A percentile compares a stretch with the other conserved stretches of the same genome.
phyloP scores from a whole-genome alignment of 2,329 filamentous ascomycete genomes.

The Pseudocercospora pini-densiflorae region DNA sequence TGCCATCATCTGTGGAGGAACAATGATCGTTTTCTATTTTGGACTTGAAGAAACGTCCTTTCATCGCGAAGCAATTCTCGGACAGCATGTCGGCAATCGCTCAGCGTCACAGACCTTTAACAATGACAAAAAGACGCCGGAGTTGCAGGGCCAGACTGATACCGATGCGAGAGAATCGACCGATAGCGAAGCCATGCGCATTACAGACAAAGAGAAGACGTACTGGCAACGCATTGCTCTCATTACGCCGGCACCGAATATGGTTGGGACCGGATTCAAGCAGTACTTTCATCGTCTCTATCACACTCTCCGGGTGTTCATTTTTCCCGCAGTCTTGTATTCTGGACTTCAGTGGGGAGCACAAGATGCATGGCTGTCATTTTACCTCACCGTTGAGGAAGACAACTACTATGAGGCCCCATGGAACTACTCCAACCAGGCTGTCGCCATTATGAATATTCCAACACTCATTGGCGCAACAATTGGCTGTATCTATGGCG shows the following conservation, averaged over 20 bases:
- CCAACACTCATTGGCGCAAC: slow-evolving; percentile 60
- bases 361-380: slow-evolving; percentile 64
- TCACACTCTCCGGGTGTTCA: slow-evolving; percentile 61
- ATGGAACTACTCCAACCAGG: slow-evolving; percentile 60
- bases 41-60: slow-evolving; percentile 60
- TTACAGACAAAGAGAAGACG: slow-evolving; percentile 45
- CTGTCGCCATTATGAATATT: slow-evolving; percentile 63
- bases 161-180: slow-evolving; percentile 12
- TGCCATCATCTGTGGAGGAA: slow-evolving; percentile 54
- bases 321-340: slow-evolving; percentile 62
- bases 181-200: slow-evolving; percentile 13
- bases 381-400: slow-evolving; percentile 63
- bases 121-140: slow-evolving; percentile 25
- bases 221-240: slow-evolving; percentile 62
- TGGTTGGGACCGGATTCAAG: slow-evolving; percentile 57
- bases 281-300: slow-evolving; percentile 60
- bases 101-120: not conserved
- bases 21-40: slow-evolving; percentile 56
- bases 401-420: slow-evolving; percentile 60
- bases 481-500: slow-evolving; percentile 62
- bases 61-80: slow-evolving; percentile 48
- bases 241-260: slow-evolving; percentile 60
- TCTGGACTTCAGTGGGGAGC: slow-evolving; percentile 64
- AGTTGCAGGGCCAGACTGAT: not conserved
- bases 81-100: slow-evolving; percentile 29